Conservation (phyloP, 331 rosid genomes). For the Acacia pycnantha region DNA sequence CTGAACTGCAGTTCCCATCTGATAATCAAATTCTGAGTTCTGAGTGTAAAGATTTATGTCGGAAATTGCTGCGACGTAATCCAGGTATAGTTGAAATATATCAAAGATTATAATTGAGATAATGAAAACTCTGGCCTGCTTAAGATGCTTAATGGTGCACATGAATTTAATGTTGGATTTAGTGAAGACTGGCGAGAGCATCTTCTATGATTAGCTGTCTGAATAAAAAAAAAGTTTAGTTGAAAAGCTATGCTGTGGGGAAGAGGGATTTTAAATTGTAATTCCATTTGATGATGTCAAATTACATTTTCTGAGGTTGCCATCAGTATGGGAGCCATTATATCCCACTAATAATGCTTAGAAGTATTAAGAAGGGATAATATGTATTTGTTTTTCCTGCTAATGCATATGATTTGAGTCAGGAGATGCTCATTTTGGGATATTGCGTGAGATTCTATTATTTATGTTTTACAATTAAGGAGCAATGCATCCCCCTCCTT, state of each 20-base stretch:
- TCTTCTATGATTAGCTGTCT: slow-evolving; percentile 21
- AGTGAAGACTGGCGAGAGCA: slow-evolving; percentile 4
- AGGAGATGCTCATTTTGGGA: slow-evolving; percentile 29
- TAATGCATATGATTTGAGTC: slow-evolving; percentile 26
- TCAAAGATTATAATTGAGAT: slow-evolving; percentile 20
- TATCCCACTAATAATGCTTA: slow-evolving; percentile 24
- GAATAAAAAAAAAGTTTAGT: background rate
- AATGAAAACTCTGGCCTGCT: slow-evolving; percentile 16
- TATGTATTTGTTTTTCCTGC: slow-evolving; percentile 17
- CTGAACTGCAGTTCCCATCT: slow-evolving; percentile 76
- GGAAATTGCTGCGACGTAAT: slow-evolving; percentile 86
- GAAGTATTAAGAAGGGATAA: slow-evolving; percentile 19
- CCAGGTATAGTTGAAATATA: slow-evolving; percentile 65
- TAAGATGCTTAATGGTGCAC: slow-evolving; percentile 14
- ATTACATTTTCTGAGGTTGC: slow-evolving; percentile 24
- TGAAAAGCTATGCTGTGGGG: background rate
- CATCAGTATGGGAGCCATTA: slow-evolving; percentile 19
- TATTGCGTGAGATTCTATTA: slow-evolving; percentile 20
- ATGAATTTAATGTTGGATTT: slow-evolving; percentile 24
- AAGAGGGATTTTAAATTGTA: slow-evolving; percentile 16
- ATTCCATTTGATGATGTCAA: slow-evolving; percentile 21
- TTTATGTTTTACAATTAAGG: background rate
- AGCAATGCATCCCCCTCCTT: background rate
- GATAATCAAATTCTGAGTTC: slow-evolving; percentile 63
- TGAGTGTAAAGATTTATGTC: slow-evolving; percentile 92